A percentile compares a stretch with the other conserved stretches of the same genome.
These are phyloP conservation scores for Pseudogymnoascus sp. DNA, from an alignment of 2,329 filamentous ascomycete genomes.

Conservation along the genomic window DNA sequence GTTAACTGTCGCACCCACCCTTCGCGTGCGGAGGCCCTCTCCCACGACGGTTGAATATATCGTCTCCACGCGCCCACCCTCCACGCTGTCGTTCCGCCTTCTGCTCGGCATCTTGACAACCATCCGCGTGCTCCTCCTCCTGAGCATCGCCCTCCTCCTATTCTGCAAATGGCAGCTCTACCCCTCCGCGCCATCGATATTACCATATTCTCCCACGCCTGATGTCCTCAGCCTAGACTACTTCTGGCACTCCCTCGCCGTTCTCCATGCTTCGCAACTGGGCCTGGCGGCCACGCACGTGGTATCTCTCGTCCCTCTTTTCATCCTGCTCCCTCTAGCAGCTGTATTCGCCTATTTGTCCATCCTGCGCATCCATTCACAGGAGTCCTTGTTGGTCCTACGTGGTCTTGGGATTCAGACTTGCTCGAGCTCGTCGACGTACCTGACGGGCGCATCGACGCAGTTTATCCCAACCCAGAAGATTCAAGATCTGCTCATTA, in stretches of 20 bases:
- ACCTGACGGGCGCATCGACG: slow-evolving; percentile 53
- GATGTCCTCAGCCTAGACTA: slow-evolving; percentile 15
- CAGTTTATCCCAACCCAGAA: slow-evolving; percentile 82
- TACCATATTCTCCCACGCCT: slow-evolving; percentile 3
- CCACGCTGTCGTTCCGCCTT: slow-evolving; percentile 39
- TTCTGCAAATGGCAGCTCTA: slow-evolving; percentile 38
- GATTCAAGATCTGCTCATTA: slow-evolving; percentile 88
- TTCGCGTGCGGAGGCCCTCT: slow-evolving; percentile 60
- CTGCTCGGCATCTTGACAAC: slow-evolving; percentile 37
- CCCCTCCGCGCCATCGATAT: slow-evolving; percentile 9
- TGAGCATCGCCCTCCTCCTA: slow-evolving; percentile 38
- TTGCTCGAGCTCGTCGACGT: slow-evolving; percentile 58
- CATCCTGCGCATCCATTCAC: slow-evolving; percentile 41
- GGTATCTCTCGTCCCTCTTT: slow-evolving; percentile 31
- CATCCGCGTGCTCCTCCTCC: slow-evolving; percentile 32
- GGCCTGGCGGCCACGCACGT: slow-evolving; percentile 28
- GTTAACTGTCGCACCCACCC: slow-evolving; percentile 52
- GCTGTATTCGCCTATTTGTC: slow-evolving; percentile 35
- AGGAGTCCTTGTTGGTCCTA: slow-evolving; percentile 83
- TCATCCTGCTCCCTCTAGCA: slow-evolving; percentile 33
- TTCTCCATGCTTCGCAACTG: slow-evolving; percentile 23
- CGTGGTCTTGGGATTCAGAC: slow-evolving; percentile 88
- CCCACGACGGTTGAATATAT: slow-evolving; percentile 89
- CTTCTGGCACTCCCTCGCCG: slow-evolving; percentile 23
- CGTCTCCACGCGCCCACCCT: slow-evolving; percentile 66